Conservation (phyloP, 352 stramenopile species). For the Globisporangium irregulare region DNA sequence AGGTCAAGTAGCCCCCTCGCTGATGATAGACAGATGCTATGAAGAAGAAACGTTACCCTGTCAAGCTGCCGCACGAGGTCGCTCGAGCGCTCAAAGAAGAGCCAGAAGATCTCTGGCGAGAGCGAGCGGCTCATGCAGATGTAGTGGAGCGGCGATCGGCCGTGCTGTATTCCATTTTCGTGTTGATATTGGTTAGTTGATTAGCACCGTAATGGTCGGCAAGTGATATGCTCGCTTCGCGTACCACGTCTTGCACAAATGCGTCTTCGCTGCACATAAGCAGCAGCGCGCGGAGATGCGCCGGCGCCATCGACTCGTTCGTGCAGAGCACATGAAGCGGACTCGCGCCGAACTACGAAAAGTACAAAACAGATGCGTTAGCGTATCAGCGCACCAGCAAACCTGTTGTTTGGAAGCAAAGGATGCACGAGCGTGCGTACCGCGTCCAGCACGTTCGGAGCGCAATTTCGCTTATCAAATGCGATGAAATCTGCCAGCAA, state of each 20-base stretch:
- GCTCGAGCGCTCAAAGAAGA: slow-evolving; percentile 62
- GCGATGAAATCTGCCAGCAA: slow-evolving; percentile 36
- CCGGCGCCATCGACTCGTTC: slow-evolving; percentile 42
- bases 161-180: slow-evolving; percentile 28
- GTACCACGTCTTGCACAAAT: slow-evolving; percentile 41
- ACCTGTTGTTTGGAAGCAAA: no score
- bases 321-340: slow-evolving; percentile 66
- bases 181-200: neutral
- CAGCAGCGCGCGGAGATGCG: slow-evolving; percentile 36
- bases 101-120: slow-evolving; percentile 57
- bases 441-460: slow-evolving; percentile 8
- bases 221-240: neutral
- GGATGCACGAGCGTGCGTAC: neutral
- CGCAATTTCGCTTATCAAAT: slow-evolving; percentile 35
- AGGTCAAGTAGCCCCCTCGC: neutral
- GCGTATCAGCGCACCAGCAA: neutral
- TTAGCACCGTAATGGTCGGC: neutral
- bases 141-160: slow-evolving; percentile 64
- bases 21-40: neutral
- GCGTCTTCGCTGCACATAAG: slow-evolving; percentile 40
- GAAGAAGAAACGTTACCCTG: slow-evolving; percentile 22
- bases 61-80: slow-evolving; percentile 56
- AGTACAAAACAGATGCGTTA: neutral
- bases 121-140: slow-evolving; percentile 59
- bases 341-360: slow-evolving; percentile 45